phyloP scores from a whole-genome alignment of 441 rosid genomes.

The Populus hybrid region DNA sequence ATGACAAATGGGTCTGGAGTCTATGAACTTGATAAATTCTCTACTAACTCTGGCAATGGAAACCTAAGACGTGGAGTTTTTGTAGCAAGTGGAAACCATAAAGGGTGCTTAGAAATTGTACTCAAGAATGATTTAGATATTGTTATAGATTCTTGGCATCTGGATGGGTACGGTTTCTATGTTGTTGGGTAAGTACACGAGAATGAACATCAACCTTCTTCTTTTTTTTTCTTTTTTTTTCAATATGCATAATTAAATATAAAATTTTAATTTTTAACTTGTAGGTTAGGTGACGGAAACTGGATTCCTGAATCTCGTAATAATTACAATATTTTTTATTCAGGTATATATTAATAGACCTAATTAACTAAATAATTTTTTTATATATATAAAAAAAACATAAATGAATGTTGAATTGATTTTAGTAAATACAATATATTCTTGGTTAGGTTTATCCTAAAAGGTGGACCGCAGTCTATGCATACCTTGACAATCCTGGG shows the following conservation, averaged over 20 bases:
- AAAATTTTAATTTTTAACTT: not conserved
- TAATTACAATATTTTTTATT: constrained; percentile 49
- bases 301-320: constrained; percentile 45
- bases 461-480: constrained; percentile 60
- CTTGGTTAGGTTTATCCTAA: constrained; percentile 48
- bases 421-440: constrained; percentile 22
- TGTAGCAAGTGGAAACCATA: constrained; percentile 44
- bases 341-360: constrained; percentile 24
- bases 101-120: constrained; percentile 65
- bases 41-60: constrained; percentile 29
- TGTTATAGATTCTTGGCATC: constrained; percentile 64
- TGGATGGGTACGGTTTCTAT: constrained; percentile 67
- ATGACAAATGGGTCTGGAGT: constrained; percentile 33
- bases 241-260: too few relatives aligned
- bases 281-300: constrained; percentile 43
- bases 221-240: too few relatives aligned
- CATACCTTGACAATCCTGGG: constrained; percentile 70
- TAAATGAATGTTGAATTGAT: constrained; percentile 62
- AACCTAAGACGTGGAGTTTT: constrained; percentile 34
- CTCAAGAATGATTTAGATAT: constrained; percentile 37
- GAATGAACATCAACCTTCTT: too few relatives aligned
- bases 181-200: constrained; percentile 57
- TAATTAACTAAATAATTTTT: not conserved
- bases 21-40: constrained; percentile 38
- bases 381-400: constrained; percentile 31